phyloP scores from a whole-genome alignment of 306 rosid species.

The Prosopis cineraria region DNA sequence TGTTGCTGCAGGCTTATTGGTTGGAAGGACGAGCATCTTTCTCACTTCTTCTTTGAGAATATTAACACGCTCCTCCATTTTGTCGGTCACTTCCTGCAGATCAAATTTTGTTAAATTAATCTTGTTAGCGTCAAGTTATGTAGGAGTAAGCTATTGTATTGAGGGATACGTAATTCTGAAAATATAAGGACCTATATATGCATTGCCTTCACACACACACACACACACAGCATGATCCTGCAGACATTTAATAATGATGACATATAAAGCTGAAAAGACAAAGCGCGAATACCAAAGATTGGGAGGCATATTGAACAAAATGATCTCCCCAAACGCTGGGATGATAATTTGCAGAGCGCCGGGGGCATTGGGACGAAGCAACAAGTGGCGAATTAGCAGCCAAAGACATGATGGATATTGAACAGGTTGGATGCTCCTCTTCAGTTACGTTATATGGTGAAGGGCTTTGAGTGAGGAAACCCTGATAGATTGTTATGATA shows the following conservation, averaged over 20 bases:
- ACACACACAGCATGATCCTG: too few species aligned
- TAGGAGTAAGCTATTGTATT: too few species aligned
- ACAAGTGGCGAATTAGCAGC: background rate
- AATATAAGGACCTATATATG: too few species aligned
- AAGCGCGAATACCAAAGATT: background rate
- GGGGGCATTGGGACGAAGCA: background rate
- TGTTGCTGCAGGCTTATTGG: too few species aligned
- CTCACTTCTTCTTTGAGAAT: too few species aligned
- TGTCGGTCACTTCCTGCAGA: background rate
- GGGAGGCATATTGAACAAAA: background rate
- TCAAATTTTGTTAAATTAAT: background rate
- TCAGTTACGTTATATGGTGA: background rate
- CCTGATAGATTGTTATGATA: background rate
- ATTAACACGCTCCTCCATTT: background rate
- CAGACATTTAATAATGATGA: background rate
- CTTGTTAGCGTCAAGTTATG: too few species aligned
- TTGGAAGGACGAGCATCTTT: too few species aligned
- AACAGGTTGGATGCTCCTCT: background rate
- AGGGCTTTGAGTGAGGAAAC: background rate
- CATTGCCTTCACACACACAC: too few species aligned
- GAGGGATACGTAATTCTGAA: too few species aligned
- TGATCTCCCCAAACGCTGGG: background rate
- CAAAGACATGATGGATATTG: background rate
- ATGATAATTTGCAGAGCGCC: slow-evolving; percentile 10
- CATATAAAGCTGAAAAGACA: background rate